These are phyloP conservation scores for Zygosaccharomyces bisporus DNA, from an alignment of 805 yeast genomes.

Conservation along the genomic window DNA sequence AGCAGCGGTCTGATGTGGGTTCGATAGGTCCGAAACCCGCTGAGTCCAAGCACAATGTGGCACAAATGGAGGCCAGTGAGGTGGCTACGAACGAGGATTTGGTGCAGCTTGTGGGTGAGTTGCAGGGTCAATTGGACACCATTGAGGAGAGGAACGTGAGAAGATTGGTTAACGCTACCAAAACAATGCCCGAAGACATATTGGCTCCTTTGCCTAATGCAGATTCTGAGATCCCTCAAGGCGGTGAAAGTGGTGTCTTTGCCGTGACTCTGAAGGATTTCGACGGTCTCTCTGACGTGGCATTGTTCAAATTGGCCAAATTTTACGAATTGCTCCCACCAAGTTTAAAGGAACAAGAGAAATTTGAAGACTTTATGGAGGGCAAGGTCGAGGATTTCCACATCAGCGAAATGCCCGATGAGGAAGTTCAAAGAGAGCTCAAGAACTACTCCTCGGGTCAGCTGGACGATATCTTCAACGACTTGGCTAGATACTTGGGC, in stretches of 20 bases:
- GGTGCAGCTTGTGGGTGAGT: slow-evolving; percentile 80
- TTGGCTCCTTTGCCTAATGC: slow-evolving; percentile 71
- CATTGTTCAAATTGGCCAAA: slow-evolving; percentile 53
- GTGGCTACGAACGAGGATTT: slow-evolving; percentile 79
- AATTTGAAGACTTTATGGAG: slow-evolving; percentile 48
- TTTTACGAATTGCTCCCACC: slow-evolving; percentile 79
- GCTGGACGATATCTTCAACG: slow-evolving; percentile 53
- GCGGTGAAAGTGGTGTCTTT: slow-evolving; percentile 37
- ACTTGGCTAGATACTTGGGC: slow-evolving; percentile 68
- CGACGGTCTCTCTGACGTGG: slow-evolving; percentile 41
- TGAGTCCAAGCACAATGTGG: slow-evolving; percentile 14
- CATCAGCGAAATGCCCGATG: slow-evolving; percentile 35
- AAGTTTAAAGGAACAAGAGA: slow-evolving; percentile 49
- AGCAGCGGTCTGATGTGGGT: slow-evolving; percentile 43
- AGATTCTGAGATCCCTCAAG: slow-evolving; percentile 69
- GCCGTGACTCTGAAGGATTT: slow-evolving; percentile 60
- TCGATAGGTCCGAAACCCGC: slow-evolving; percentile 21
- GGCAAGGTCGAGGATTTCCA: slow-evolving; percentile 46
- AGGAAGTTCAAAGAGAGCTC: slow-evolving; percentile 31
- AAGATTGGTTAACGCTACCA: slow-evolving; percentile 61
- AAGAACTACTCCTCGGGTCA: slow-evolving; percentile 43
- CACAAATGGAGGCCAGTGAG: slow-evolving; percentile 47
- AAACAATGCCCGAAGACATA: slow-evolving; percentile 39
- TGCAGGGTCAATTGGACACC: slow-evolving; percentile 80
- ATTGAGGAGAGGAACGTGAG: slow-evolving; percentile 74